Evolutionary conservation across 345 rosid species (phyloP).

Genomic region (Moringa oleifera): DNA sequence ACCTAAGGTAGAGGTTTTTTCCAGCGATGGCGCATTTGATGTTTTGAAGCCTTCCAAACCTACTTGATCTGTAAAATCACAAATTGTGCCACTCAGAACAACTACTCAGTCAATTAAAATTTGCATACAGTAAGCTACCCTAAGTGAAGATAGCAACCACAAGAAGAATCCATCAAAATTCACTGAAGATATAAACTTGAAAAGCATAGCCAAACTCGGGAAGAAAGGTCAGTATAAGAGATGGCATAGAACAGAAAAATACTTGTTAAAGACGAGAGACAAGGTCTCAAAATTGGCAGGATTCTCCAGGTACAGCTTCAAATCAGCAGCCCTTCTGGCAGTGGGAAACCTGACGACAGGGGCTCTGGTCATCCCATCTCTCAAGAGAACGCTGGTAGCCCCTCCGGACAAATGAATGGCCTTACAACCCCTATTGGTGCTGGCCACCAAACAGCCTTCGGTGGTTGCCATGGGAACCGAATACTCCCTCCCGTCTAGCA

Average conservation of each 20-base stretch:
- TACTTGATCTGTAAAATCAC: conserved; percentile 42
- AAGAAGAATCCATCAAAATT: neutral
- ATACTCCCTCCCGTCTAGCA: conserved; percentile 55
- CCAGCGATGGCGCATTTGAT: conserved; percentile 61
- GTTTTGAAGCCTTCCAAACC: conserved; percentile 54
- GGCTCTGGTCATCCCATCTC: conserved; percentile 70
- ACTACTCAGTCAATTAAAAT: neutral
- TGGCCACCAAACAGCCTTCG: conserved; percentile 74
- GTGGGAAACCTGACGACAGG: conserved; percentile 56
- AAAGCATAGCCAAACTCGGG: neutral
- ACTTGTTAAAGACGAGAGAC: conserved; percentile 47
- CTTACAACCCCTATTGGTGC: conserved; percentile 70
- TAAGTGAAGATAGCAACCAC: neutral
- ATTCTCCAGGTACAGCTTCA: conserved; percentile 58
- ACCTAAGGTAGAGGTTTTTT: conserved; percentile 55
- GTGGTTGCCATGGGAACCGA: conserved; percentile 77
- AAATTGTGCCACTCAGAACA: neutral
- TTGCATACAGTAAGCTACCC: too few species aligned
- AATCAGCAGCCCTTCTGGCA: conserved; percentile 46
- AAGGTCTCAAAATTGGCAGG: conserved; percentile 44
- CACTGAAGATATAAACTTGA: too few species aligned
- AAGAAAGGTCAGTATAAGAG: too few species aligned
- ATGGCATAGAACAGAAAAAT: neutral
- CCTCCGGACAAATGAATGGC: conserved; percentile 64
- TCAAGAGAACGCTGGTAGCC: conserved; percentile 41